Percentiles rank a stretch among this genome's conserved stretches.
Conservation (phyloP, 352 stramenopile species). For the Phytophthora sansomeana region DNA sequence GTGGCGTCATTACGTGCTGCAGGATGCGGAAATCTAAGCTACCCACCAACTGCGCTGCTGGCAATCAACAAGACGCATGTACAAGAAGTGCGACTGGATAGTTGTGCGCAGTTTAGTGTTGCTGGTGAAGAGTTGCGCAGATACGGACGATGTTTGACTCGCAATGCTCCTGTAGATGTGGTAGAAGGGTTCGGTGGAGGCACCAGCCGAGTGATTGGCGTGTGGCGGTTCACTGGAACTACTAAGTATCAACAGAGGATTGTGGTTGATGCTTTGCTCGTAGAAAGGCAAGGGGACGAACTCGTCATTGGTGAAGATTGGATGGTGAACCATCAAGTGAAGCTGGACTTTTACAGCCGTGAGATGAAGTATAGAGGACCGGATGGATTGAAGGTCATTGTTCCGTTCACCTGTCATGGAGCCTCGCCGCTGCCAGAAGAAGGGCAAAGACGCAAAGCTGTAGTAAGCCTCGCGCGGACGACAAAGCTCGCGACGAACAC, state of each 20-base stretch:
- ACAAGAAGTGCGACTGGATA: constrained; percentile 8
- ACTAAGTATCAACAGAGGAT: constrained; percentile 6
- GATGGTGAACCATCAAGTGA: constrained; percentile 2
- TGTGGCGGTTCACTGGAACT: background rate
- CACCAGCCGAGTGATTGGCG: background rate
- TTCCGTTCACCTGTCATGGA: constrained; percentile 5
- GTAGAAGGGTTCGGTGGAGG: constrained; percentile 15
- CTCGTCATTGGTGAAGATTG: constrained; percentile 17
- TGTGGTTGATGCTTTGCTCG: background rate
- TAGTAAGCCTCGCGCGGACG: no score
- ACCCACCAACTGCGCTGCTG: constrained; percentile 5
- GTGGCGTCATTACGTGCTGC: constrained; percentile 4
- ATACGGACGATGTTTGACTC: background rate
- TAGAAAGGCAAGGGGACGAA: constrained; percentile 1
- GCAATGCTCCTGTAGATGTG: background rate
- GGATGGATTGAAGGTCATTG: background rate
- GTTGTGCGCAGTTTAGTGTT: background rate
- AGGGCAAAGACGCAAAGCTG: no score
- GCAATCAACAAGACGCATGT: background rate
- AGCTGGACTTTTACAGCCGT: constrained; percentile 5
- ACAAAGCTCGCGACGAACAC: no score
- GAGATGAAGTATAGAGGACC: constrained; percentile 8
- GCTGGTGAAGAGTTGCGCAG: background rate
- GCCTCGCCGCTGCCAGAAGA: background rate
- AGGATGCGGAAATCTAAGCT: background rate